Evolutionary conservation across 768 basidiomycete species (phyloP).

Genomic region (Mrakia gelida): DNA sequence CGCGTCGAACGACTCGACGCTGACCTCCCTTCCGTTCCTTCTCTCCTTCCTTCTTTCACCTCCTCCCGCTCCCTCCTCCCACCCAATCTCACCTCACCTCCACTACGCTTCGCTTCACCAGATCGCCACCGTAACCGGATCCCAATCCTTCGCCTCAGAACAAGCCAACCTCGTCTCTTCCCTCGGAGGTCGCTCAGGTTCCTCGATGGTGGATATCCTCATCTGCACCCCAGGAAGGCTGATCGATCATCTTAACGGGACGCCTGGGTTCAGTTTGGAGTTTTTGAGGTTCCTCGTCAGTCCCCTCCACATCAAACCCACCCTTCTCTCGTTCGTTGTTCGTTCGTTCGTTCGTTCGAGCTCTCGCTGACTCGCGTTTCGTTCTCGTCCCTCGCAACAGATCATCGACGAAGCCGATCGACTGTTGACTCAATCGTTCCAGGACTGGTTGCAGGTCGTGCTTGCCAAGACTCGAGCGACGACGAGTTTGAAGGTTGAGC

Average conservation of each 20-base stretch:
- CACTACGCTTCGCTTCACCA: slow-evolving; percentile 33
- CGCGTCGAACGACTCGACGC: not conserved
- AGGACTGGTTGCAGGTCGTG: slow-evolving; percentile 86
- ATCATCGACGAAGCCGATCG: slow-evolving; percentile 97
- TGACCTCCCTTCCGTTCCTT: not conserved
- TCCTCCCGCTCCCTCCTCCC: not conserved
- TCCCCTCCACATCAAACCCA: slow-evolving; percentile 12
- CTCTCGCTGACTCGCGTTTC: not conserved
- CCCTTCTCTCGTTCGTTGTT: too few species aligned
- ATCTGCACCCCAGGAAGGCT: slow-evolving; percentile 93
- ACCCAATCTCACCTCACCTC: not conserved
- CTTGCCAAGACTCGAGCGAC: slow-evolving; percentile 60
- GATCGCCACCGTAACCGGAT: slow-evolving; percentile 81
- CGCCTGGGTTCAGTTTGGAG: slow-evolving; percentile 84
- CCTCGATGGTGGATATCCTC: slow-evolving; percentile 85
- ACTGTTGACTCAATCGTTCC: slow-evolving; percentile 90
- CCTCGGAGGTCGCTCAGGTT: slow-evolving; percentile 51
- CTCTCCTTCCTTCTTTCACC: not conserved
- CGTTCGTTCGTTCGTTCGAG: too few species aligned
- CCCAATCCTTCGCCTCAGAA: slow-evolving; percentile 90
- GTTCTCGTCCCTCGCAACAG: slow-evolving; percentile 51
- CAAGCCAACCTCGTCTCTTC: slow-evolving; percentile 66
- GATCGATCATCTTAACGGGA: slow-evolving; percentile 86
- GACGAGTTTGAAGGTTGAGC: not conserved
- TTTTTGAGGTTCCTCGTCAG: slow-evolving; percentile 89